Base-by-base conservation (phyloP, 2,329 filamentous ascomycete species). In the Dothideomycetidae sp. region DNA sequence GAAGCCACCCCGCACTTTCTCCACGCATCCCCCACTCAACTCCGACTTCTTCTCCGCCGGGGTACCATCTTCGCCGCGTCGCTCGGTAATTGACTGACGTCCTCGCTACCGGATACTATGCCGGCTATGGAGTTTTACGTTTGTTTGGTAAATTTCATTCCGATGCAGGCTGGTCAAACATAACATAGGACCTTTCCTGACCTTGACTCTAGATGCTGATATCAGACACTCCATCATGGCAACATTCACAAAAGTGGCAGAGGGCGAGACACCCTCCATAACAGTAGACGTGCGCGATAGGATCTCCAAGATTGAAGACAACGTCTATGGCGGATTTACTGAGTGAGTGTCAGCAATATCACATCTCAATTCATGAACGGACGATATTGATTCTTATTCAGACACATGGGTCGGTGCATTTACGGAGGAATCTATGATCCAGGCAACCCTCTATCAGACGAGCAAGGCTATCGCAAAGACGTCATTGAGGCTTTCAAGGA, bases 321-420 rank as follows among this genome's bases (percentile, higher is more conserved):
- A 82, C 53, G 82, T 81, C 50, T 90, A 88, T 67, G 78, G 79
- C 39, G 82, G 81, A 9, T 90, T 90, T 59, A 83, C 78, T 42
- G 82, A 90, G 80, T 82, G 62, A 59, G 72, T 57, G 12, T 5
- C 18, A n/a, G 2, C 30, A n/a, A n/a, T n/a, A n/a, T n/a, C n/a
- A n/a, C n/a, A n/a, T n/a, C n/a, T n/a, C n/a, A n/a, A n/a, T n/a
- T n/a, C n/a, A n/a, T n/a, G n/a, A n/a, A n/a, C n/a, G n/a, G n/a
- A n/a, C n/a, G n/a, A n/a, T n/a, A n/a, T n/a, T n/a, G 12, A 11
- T 11, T 29, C 42, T 23, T 5, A 38, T 31, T 34, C 36, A 83
- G 79, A 50, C 83, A 90, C 58, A 90, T 90, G 81, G 82, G 82
- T 50, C 74, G 82, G 44, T 90, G 82, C 63, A 85, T 90, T 52